These are phyloP conservation scores for Pythium insidiosum DNA, from an alignment of 352 stramenopile species.

Conservation along the genomic window DNA sequence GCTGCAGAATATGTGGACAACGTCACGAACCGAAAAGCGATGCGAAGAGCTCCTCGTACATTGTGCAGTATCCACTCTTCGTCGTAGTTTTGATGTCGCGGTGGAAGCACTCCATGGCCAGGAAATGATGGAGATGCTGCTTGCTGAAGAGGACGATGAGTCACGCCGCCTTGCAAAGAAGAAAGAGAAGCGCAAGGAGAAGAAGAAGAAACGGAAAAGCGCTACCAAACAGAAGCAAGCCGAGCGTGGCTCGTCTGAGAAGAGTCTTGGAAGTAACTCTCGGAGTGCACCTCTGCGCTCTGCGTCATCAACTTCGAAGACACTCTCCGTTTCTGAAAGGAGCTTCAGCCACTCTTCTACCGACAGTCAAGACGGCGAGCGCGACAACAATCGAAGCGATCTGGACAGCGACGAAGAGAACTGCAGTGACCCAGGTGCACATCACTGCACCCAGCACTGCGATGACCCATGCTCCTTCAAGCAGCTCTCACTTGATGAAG, in stretches of 20 bases:
- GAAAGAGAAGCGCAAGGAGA: slow-evolving; percentile 86
- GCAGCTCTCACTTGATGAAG: slow-evolving; percentile 53
- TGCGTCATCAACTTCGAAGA: slow-evolving; percentile 10
- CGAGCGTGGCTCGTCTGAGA: too few relatives aligned
- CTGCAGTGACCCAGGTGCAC: slow-evolving; percentile 7
- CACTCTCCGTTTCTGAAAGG: slow-evolving; percentile 11
- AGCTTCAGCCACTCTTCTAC: slow-evolving; percentile 22
- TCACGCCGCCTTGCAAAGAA: slow-evolving; percentile 67
- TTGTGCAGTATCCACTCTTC: slow-evolving; percentile 65
- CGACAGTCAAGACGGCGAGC: slow-evolving; percentile 23
- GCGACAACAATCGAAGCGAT: slow-evolving; percentile 28
- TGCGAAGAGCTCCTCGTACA: slow-evolving; percentile 75
- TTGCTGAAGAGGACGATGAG: slow-evolving; percentile 82
- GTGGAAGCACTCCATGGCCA: slow-evolving; percentile 78
- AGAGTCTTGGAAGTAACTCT: too few relatives aligned
- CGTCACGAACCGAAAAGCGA: slow-evolving; percentile 64
- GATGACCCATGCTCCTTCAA: slow-evolving; percentile 37
- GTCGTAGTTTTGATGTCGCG: slow-evolving; percentile 76
- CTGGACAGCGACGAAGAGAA: slow-evolving; percentile 24
- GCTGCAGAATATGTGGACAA: slow-evolving; percentile 77
- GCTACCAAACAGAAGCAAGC: slow-evolving; percentile 64
- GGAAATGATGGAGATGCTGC: slow-evolving; percentile 83
- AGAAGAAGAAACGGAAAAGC: slow-evolving; percentile 85
- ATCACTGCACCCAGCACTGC: slow-evolving; percentile 45
- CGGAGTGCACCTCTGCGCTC: slow-evolving; percentile 7